phyloP scores from a whole-genome alignment of 1,139 yeast species.

The Scheffersomyces stambukii region DNA sequence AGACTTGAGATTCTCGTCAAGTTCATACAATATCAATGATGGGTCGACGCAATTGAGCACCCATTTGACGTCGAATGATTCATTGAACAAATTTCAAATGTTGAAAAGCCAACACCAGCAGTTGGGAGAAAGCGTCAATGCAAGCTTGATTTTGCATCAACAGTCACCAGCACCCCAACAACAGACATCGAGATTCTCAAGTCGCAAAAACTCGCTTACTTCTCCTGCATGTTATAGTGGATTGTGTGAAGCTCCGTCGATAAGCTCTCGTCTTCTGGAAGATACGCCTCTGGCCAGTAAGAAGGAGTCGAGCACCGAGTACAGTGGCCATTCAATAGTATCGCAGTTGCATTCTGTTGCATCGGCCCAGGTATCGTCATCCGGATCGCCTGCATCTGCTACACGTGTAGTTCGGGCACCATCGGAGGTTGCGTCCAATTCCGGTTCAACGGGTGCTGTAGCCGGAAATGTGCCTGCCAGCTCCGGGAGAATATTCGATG shows the following conservation, averaged over 20 bases:
- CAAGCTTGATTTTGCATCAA: conserved; percentile 32
- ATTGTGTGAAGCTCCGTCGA: neutral
- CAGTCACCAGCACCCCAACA: conserved; percentile 9
- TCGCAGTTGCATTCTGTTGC: conserved; percentile 5
- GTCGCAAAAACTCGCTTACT: conserved; percentile 30
- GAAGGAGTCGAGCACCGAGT: no score
- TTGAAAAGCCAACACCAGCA: conserved; percentile 42
- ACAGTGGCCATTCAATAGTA: neutral
- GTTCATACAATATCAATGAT: conserved; percentile 3
- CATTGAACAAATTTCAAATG: conserved; percentile 34
- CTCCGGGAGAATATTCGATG: no score
- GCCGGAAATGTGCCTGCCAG: no score
- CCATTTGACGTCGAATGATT: conserved; percentile 16
- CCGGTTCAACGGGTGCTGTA: no score
- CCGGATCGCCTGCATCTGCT: conserved; percentile 15
- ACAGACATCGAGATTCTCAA: conserved; percentile 16
- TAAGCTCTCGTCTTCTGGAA: no score
- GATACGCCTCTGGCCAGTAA: no score
- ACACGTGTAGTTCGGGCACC: no score
- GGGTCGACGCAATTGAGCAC: neutral
- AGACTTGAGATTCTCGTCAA: conserved; percentile 36
- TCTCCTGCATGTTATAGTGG: conserved; percentile 21
- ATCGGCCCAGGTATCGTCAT: conserved; percentile 5
- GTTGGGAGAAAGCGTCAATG: conserved; percentile 50
- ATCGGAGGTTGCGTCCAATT: no score